These are phyloP conservation scores for Sclerotinia glacialis DNA, from an alignment of 2,329 filamentous ascomycete genomes.

Conservation along the genomic window DNA sequence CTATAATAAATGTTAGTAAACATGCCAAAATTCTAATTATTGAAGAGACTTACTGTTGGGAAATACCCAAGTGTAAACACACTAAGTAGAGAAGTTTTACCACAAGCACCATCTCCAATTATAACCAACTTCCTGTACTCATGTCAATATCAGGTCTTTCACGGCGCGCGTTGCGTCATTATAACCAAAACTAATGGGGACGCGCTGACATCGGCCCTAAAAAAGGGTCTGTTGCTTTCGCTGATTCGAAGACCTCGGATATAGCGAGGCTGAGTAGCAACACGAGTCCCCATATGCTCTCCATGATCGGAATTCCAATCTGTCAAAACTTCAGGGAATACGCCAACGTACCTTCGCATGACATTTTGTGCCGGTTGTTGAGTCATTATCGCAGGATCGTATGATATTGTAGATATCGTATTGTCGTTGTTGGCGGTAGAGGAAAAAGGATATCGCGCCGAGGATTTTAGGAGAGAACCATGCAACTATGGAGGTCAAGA, in stretches of 20 bases:
- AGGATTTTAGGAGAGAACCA: conserved; percentile 24
- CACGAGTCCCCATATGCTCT: not conserved
- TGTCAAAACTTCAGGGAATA: not conserved
- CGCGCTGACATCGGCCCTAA: conserved; percentile 13
- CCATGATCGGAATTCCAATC: not conserved
- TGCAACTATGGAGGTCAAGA: conserved; percentile 31
- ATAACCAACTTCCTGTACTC: conserved; percentile 83
- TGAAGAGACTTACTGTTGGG: conserved; percentile 70
- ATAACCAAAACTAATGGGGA: not conserved
- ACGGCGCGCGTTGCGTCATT: not conserved
- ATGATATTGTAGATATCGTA: conserved; percentile 12
- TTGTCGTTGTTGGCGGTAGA: not conserved
- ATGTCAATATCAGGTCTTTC: conserved; percentile 9
- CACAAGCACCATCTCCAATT: conserved; percentile 95
- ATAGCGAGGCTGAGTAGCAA: conserved; percentile 11
- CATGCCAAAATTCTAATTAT: conserved; percentile 31
- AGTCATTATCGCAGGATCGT: conserved; percentile 35
- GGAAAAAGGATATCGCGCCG: conserved; percentile 15
- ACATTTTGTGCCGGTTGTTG: conserved; percentile 43
- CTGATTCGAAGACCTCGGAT: not conserved
- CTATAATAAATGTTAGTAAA: conserved; percentile 42
- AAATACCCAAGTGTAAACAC: conserved; percentile 98
- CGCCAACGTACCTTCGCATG: conserved; percentile 44
- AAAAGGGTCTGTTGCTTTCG: conserved; percentile 1
- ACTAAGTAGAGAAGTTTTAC: conserved; percentile 94